A percentile compares a stretch with the other conserved stretches of the same genome.
These are phyloP conservation scores for Aspergillus novoparasiticus DNA, from an alignment of 2,329 filamentous ascomycete genomes.

Conservation along the genomic window DNA sequence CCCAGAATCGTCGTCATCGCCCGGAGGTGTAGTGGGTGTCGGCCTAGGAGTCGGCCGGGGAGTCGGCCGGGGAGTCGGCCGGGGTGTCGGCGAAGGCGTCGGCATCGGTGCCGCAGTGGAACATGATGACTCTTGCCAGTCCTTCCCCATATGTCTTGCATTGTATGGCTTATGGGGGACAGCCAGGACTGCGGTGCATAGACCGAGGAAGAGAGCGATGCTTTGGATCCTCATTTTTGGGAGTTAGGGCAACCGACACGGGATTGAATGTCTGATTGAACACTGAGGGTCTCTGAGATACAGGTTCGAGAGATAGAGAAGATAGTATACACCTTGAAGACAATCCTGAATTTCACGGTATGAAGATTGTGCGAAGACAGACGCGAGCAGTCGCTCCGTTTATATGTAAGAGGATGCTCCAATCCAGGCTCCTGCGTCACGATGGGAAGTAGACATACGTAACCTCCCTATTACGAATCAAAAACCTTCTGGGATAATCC, in stretches of 20 bases:
- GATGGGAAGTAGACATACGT: neutral
- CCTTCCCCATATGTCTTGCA: neutral
- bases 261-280: neutral
- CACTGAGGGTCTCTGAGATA: neutral
- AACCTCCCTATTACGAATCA: neutral
- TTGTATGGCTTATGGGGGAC: constrained; percentile 2
- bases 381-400: neutral
- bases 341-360: neutral
- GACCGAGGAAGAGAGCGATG: constrained; percentile 11
- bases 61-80: neutral
- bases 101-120: too few relatives aligned
- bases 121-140: neutral
- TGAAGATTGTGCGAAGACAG: neutral
- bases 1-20: neutral
- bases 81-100: neutral
- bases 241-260: neutral
- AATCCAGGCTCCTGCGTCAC: neutral
- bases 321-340: neutral
- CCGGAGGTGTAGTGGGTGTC: neutral
- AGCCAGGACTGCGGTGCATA: constrained; percentile 14
- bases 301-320: neutral
- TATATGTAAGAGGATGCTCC: neutral
- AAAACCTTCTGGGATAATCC: neutral
- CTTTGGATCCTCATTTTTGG: constrained; percentile 15
- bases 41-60: neutral